A percentile compares a stretch with the other conserved stretches of the same genome.
Evolutionary conservation across 2,329 filamentous ascomycete species (phyloP).

Genomic region (Hortaea sp.): DNA sequence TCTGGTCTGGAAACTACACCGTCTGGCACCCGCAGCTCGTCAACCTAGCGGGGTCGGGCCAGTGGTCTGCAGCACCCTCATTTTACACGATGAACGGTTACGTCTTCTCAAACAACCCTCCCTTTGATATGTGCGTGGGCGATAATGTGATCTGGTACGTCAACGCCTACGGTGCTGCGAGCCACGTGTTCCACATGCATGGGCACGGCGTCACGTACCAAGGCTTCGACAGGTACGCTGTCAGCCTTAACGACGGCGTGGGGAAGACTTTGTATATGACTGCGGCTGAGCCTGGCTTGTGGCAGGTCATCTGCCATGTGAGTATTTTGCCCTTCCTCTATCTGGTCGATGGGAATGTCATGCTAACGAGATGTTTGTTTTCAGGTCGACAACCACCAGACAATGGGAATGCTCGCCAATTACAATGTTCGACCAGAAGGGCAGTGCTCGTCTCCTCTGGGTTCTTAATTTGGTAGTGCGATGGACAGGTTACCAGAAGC

Average conservation of each 20-base stretch:
- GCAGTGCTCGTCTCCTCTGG: not conserved
- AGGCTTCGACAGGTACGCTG: constrained; percentile 5
- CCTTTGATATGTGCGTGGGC: constrained; percentile 22
- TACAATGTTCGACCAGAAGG: not conserved
- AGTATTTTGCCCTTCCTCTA: not conserved
- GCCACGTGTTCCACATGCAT: constrained; percentile 24
- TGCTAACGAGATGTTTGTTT: no score
- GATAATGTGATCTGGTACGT: constrained; percentile 21
- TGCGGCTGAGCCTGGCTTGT: constrained; percentile 14
- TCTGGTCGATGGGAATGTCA: no score
- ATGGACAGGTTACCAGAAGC: no score
- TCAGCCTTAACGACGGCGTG: constrained; percentile 17
- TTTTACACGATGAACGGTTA: constrained; percentile 6
- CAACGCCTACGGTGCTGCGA: constrained; percentile 15
- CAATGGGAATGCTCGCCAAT: not conserved
- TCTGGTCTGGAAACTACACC: constrained; percentile 10
- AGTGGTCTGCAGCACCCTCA: constrained; percentile 8
- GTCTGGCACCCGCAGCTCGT: constrained; percentile 16
- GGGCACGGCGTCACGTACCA: constrained; percentile 17
- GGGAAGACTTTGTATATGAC: constrained; percentile 21
- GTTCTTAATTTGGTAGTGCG: no score
- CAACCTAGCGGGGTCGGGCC: constrained; percentile 9
- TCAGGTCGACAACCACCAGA: not conserved
- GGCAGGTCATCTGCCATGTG: constrained; percentile 20
- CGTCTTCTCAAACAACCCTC: constrained; percentile 20